Percentiles rank a stretch among this genome's conserved stretches.
Conservation (phyloP, 78 protist species). For the Planoprotostelium fungivorum region DNA sequence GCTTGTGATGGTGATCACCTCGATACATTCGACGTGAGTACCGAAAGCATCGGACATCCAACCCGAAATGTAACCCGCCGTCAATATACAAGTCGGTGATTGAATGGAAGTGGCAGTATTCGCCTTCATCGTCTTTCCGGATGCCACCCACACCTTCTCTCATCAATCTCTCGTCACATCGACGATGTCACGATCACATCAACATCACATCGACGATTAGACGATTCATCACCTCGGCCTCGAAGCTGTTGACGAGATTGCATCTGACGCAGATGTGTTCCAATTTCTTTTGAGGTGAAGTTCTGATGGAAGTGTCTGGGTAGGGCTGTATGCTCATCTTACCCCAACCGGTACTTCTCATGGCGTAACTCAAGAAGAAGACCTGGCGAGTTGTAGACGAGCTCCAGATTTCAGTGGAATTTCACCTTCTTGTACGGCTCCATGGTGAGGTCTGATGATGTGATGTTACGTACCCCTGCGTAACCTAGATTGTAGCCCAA, state of each 20-base stretch:
- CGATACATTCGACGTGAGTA: neutral
- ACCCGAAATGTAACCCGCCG: neutral
- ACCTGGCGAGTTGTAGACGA: neutral
- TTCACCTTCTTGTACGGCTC: neutral
- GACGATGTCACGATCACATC: neutral
- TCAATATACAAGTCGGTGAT: neutral
- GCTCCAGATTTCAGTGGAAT: no score
- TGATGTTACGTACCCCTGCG: no score
- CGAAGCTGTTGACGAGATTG: neutral
- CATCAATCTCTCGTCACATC: no score
- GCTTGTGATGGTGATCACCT: neutral
- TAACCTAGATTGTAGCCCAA: no score
- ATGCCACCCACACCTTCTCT: neutral
- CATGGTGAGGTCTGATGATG: no score
- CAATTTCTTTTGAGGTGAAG: neutral
- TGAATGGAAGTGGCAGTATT: neutral
- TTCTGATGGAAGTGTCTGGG: neutral
- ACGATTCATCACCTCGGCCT: neutral
- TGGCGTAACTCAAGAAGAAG: neutral
- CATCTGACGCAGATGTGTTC: neutral
- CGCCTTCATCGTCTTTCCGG: neutral
- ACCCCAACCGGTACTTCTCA: neutral
- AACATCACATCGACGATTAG: neutral
- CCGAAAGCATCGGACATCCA: neutral
- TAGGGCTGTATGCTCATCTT: neutral